Evolutionary conservation across 2,329 filamentous ascomycete genomes (phyloP).

Genomic region (Massarina eburnea): DNA sequence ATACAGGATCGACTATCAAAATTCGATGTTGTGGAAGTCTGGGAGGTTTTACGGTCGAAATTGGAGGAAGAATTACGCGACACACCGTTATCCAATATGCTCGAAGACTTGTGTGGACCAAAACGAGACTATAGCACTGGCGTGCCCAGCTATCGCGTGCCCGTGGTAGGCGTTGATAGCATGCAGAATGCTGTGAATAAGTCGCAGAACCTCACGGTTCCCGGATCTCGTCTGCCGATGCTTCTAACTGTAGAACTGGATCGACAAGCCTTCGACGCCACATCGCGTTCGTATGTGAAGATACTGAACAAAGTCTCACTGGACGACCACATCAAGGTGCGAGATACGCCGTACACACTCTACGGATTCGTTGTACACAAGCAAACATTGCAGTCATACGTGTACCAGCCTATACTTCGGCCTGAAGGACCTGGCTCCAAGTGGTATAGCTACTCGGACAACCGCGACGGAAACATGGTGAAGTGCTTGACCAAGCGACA

Average conservation of each 20-base stretch:
- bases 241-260: conserved; percentile 59
- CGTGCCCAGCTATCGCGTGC: conserved; percentile 40
- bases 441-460: conserved; percentile 63
- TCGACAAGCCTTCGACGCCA: conserved; percentile 58
- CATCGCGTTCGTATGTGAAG: conserved; percentile 59
- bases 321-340: conserved; percentile 56
- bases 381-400: conserved; percentile 59
- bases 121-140: conserved; percentile 33
- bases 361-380: conserved; percentile 64
- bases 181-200: conserved; percentile 48
- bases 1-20: conserved; percentile 42
- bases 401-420: conserved; percentile 62
- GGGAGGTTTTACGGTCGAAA: conserved; percentile 56
- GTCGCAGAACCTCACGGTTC: conserved; percentile 25
- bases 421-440: conserved; percentile 57
- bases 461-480: conserved; percentile 56
- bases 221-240: conserved; percentile 44
- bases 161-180: conserved; percentile 37
- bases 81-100: conserved; percentile 43
- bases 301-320: conserved; percentile 58
- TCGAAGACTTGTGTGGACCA: conserved; percentile 52
- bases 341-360: conserved; percentile 54
- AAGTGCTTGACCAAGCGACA: conserved; percentile 59
- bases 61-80: conserved; percentile 55
- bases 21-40: conserved; percentile 57